Percentiles rank a stretch among this genome's conserved stretches.
Conservation (phyloP, 306 rosid species). For the Cucumis hystrix region DNA sequence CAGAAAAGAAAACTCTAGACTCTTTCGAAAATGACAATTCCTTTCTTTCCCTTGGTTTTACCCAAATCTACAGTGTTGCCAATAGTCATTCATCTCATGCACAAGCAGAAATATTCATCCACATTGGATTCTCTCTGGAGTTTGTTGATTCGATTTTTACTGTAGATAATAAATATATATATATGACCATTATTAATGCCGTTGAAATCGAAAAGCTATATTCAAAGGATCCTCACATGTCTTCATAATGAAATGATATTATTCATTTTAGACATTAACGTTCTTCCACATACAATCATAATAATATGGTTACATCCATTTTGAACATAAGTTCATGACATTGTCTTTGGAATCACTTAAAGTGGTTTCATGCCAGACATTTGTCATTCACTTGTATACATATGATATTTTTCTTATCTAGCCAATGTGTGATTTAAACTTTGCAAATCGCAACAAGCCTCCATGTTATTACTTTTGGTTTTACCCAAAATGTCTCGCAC, state of each 20-base stretch:
- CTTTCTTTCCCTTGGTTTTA: background rate
- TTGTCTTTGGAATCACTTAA: too few relatives aligned
- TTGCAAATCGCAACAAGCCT: background rate
- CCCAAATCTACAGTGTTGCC: background rate
- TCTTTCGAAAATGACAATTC: background rate
- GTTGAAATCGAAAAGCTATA: background rate
- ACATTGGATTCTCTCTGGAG: background rate
- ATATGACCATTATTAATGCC: background rate
- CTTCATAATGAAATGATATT: background rate
- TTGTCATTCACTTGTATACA: too few relatives aligned
- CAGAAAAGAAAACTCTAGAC: constrained; percentile 8
- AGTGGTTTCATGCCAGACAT: too few relatives aligned
- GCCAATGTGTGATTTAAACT: too few relatives aligned
- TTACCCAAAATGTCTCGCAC: background rate
- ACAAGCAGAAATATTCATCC: background rate
- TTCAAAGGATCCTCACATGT: background rate
- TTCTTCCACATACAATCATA: background rate
- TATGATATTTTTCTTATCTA: too few relatives aligned
- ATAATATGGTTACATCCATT: too few relatives aligned
- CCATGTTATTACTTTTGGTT: background rate
- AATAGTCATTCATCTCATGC: background rate
- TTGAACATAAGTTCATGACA: background rate
- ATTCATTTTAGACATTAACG: background rate
- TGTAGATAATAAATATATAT: background rate
- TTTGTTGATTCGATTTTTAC: background rate